Evolutionary conservation across 345 rosid genomes (phyloP), one percentile per base, ranked within the genome.

Genomic region (Nephelium lappaceum): DNA sequence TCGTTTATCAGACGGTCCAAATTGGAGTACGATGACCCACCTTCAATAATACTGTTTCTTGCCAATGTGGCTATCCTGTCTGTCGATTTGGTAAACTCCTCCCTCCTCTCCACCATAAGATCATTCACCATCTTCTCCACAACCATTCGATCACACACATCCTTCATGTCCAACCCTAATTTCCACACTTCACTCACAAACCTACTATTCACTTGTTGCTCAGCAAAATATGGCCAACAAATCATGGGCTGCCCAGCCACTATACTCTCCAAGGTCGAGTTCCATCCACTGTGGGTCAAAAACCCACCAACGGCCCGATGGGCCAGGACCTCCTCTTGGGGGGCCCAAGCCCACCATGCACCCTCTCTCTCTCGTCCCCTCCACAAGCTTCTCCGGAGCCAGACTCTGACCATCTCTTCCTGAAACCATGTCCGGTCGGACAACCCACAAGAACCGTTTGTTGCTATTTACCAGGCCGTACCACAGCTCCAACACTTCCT

Each of bases 271-370:
- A 93, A 12, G 0, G 93, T 93, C 1, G 97, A 95, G 84, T 95
- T 95, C 97, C 97, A 89, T 11, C 97, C 94, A 58, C 86, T 83
- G 41, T 92, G 97, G 0, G 97, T 92, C 57, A 91, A 73, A 63
- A 95, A 91, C 25, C 90, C 93, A 9, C 90, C 93, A 0, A 87
- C 41, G 0, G 98, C 87, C 6, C 31, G 45, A 80, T 93, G 98
- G 6, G 83, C 82, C 76, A 88, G 69, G 19, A 85, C 88, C 10
- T 83, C 84, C 73, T 81, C 75, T 18, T 87, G 89, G 0, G 90
- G 90, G 0, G 85, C 85, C 92, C 90, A 89, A 89, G 19, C 43
- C 73, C 45, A 83, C 89, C 42, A 87, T 81, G 70, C 81, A 85
- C 6, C 90, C 89, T 38, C 76, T 80, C 27, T 81, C 84, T 14